These are phyloP conservation scores for Vigna radiata DNA, from an alignment of 306 rosid species.

Conservation along the genomic window DNA sequence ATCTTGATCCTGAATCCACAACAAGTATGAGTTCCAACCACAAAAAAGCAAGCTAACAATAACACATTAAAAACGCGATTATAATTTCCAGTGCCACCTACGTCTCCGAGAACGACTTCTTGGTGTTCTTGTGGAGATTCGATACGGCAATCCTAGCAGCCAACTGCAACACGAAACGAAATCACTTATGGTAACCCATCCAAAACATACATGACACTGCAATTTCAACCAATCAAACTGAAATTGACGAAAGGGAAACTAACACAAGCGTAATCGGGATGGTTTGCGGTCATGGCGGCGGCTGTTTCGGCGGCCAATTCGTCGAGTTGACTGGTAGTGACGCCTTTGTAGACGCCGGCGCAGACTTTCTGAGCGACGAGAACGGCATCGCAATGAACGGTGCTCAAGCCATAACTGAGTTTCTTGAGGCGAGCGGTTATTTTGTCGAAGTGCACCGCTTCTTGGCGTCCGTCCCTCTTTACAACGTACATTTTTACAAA, in stretches of 20 bases:
- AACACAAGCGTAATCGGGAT: slow-evolving; percentile 54
- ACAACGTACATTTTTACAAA: slow-evolving; percentile 69
- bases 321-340: slow-evolving; percentile 94
- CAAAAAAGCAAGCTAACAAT: not conserved
- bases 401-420: slow-evolving; percentile 86
- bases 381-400: slow-evolving; percentile 90
- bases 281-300: slow-evolving; percentile 90
- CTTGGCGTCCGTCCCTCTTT: slow-evolving; percentile 90
- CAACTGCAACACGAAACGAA: slow-evolving; percentile 56
- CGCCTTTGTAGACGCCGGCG: slow-evolving; percentile 94
- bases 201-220: not conserved
- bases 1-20: slow-evolving; percentile 60
- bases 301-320: slow-evolving; percentile 98
- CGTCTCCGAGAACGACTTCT: slow-evolving; percentile 75
- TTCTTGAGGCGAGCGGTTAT: slow-evolving; percentile 92
- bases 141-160: slow-evolving; percentile 87
- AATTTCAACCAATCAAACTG: not conserved
- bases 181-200: not conserved
- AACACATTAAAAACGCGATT: not conserved
- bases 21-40: not conserved
- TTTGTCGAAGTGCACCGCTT: slow-evolving; percentile 93
- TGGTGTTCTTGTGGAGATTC: slow-evolving; percentile 77
- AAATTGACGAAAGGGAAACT: not conserved
- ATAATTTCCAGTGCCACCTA: slow-evolving; percentile 39
- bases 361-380: slow-evolving; percentile 91